Base-by-base conservation (phyloP, 257 asterid genomes). In the Apocynum venetum region DNA sequence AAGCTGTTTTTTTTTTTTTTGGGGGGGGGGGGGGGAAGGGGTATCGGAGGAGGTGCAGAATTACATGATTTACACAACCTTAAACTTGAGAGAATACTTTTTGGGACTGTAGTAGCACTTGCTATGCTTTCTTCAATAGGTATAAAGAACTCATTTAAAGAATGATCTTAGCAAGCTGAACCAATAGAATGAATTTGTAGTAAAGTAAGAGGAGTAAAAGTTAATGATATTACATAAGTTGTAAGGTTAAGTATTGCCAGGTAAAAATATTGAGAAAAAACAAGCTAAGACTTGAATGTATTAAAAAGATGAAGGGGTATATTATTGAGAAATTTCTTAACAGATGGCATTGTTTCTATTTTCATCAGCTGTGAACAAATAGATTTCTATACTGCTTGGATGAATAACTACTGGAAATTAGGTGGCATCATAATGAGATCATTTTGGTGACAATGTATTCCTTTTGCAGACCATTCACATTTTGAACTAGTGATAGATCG, bases 391-490 rank as follows among this genome's bases (percentile, higher is more conserved):
- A 14, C 43, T 65, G 60, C 72, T 63, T 17, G 44, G 63, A 36
- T n/a, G 25, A 11, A 7, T 20, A 12, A 6, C 56, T 57, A 43
- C 20, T 41, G 61, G 60, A 71, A n/a, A 47, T 15, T 46, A 61
- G 60, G n/a, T 20, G 31, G 25, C 14, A 43, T 43, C 19, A 38
- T 63, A 35, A 6, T 63, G 44, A 63, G 19, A 63, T 35, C 31
- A 51, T 15, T 78, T 44, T 52, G 19, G 59, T 35, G 47, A 79
- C 51, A 65, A 11, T 38, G 36, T 70, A 52, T 49, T 65, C 74
- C 55, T 74, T 78, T 76, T 87, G 84, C 92, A 93, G 98, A 87
- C 87, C 83, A 79, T 86, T 87, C 90, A 82, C 91, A 87, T 80
- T 92, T 86, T 70, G 71, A 84, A 66, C 74, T 49, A 76, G 90